Evolutionary conservation across 108 stramenopile genomes (phyloP), one percentile per base, ranked within the genome.

Genomic region (Fistulifera solaris): DNA sequence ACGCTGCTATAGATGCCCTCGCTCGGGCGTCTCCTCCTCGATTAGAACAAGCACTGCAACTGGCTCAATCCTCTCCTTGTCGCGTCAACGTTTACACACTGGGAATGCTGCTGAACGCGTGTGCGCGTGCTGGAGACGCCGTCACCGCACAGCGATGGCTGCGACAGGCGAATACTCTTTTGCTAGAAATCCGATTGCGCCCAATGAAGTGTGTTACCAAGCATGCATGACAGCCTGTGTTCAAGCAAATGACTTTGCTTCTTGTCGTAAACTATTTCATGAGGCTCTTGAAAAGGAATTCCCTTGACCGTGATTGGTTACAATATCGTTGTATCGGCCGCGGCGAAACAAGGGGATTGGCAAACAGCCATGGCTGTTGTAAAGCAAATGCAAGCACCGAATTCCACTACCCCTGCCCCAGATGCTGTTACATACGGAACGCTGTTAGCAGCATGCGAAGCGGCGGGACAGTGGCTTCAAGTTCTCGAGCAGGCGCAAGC

Each of bases 401-500:
- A 38, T 2, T 58, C 61, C 12, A 31, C 62, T 31, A 46, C 38
- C 31, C 81, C 83, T 17, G 48, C 25, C 11, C 87, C 87, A 12
- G 87, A 89, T 54, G 78, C 61, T 6, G 76, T 89, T 10, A 83
- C 83, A 11, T 89, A 82, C 54, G 87, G 87, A 4, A 89, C 87
- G 12, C 81, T 89, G 13, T 59, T 89, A 48, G 66, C 81, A 13
- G 87, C 87, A 31, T 85, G 80, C 45, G 87, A 85, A 58, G 64
- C 67, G 22, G 66, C 66, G 7, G 64, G 59, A n/a, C 53, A 85
- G 50, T 89, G 87, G 87, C 55, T 73, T 18, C 57, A 66, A 31
- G 46, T 80, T 27, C 54, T 89, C 18, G 61, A 75, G 23, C 56
- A 75, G 27, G 81, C 83, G 39, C 47, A 63, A 35, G 53, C 56